Conservation (phyloP, 495 filamentous ascomycete species). For the Achaetomiella virescens region DNA sequence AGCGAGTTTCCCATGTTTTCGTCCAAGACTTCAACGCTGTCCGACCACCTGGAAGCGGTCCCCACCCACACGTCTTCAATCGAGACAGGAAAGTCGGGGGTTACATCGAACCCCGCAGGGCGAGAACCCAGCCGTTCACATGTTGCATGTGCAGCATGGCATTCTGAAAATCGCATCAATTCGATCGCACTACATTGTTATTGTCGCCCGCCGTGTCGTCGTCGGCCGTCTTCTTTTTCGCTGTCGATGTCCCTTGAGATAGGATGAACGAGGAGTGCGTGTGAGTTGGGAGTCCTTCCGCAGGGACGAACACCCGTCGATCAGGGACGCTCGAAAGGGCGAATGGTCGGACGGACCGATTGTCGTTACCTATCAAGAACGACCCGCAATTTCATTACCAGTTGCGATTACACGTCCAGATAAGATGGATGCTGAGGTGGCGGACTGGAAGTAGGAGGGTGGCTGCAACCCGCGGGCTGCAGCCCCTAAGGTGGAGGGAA, state of each 20-base stretch:
- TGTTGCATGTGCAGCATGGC: neutral
- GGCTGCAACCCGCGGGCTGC: slow-evolving; percentile 1
- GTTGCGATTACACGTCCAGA: slow-evolving; percentile 9
- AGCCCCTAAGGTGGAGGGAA: neutral
- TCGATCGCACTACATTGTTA: no score
- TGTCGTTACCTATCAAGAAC: slow-evolving; percentile 2
- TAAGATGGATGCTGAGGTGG: slow-evolving; percentile 1
- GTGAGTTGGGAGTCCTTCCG: no score
- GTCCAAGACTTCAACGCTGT: neutral
- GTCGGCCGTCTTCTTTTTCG: no score
- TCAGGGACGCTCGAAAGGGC: neutral
- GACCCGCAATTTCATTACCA: slow-evolving; percentile 3
- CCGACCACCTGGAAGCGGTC: neutral
- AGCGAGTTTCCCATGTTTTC: neutral
- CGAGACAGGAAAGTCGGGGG: neutral
- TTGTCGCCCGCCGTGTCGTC: no score
- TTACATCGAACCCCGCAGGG: neutral
- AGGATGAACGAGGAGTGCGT: no score
- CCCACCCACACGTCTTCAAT: neutral
- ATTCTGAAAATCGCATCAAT: neutral
- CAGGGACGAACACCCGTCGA: neutral
- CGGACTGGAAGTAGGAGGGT: neutral
- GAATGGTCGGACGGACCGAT: neutral
- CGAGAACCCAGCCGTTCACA: neutral
- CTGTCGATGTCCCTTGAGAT: no score